These are phyloP conservation scores for Colletotrichum musae DNA, from an alignment of 2,329 filamentous ascomycete genomes.

Conservation along the genomic window DNA sequence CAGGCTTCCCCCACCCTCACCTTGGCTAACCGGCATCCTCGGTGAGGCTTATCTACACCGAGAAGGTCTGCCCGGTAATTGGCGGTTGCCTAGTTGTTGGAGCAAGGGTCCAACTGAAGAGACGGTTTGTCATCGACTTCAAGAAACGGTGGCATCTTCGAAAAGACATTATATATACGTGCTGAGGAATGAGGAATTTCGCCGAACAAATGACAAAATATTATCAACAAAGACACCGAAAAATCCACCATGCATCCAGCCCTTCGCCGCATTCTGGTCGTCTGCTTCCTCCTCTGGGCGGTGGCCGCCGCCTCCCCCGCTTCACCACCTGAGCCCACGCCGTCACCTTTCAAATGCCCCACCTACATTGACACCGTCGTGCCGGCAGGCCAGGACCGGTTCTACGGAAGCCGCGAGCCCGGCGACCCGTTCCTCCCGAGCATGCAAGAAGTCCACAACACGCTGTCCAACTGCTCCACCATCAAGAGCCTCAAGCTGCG, in stretches of 20 bases:
- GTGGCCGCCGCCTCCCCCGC: neutral
- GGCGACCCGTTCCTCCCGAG: constrained; percentile 19
- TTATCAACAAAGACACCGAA: too few relatives aligned
- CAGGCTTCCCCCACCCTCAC: too few relatives aligned
- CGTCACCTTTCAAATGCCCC: neutral
- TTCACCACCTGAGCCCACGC: neutral
- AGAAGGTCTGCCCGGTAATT: too few relatives aligned
- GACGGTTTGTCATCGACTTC: too few relatives aligned
- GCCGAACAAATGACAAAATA: too few relatives aligned
- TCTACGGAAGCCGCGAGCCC: constrained; percentile 18
- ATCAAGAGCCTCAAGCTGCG: constrained; percentile 33
- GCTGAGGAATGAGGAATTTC: too few relatives aligned
- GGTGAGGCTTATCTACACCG: too few relatives aligned
- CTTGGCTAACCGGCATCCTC: too few relatives aligned
- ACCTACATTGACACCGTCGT: constrained; percentile 30
- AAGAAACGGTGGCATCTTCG: too few relatives aligned
- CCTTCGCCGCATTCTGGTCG: neutral
- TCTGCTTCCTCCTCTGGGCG: neutral
- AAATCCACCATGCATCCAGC: neutral
- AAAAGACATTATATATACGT: too few relatives aligned
- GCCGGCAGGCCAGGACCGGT: neutral
- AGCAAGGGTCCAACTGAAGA: too few relatives aligned
- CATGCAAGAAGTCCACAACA: constrained; percentile 22
- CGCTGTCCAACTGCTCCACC: constrained; percentile 13
- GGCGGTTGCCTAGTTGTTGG: too few relatives aligned